Conservation (phyloP, 129 eudicot genomes). For the Logfia minima region DNA sequence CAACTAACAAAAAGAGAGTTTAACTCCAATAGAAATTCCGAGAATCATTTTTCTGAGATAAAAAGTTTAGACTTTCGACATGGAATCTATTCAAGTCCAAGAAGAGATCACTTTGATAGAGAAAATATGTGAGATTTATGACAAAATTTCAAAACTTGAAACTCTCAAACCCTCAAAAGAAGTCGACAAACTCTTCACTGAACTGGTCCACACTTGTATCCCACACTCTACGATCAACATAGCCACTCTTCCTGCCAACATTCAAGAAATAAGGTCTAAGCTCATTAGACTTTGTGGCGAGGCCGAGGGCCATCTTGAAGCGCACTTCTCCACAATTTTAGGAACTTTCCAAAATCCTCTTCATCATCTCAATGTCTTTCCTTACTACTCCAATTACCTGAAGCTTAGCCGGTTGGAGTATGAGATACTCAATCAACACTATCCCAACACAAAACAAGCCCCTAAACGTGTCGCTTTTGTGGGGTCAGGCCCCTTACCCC, state of each 20-base stretch:
- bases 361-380: constrained; percentile 58
- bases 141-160: constrained; percentile 55
- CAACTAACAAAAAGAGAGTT: not conserved
- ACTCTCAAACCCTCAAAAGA: constrained; percentile 64
- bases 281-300: constrained; percentile 62
- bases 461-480: constrained; percentile 54
- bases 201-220: constrained; percentile 60
- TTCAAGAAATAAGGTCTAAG: constrained; percentile 53
- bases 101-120: constrained; percentile 42
- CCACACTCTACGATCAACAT: constrained; percentile 63
- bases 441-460: not conserved
- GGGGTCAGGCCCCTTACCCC: constrained; percentile 72
- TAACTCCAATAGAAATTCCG: not conserved
- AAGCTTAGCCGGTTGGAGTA: constrained; percentile 62
- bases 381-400: constrained; percentile 64
- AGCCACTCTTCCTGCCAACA: constrained; percentile 36
- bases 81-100: constrained; percentile 46
- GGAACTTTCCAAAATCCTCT: constrained; percentile 51
- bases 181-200: constrained; percentile 61
- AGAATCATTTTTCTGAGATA: not conserved
- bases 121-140: constrained; percentile 53
- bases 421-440: constrained; percentile 49
- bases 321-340: constrained; percentile 54
- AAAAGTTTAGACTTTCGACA: constrained; percentile 10
- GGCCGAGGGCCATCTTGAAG: constrained; percentile 65